Conservation (phyloP, 78 protist species). For the Guillardia theta region DNA sequence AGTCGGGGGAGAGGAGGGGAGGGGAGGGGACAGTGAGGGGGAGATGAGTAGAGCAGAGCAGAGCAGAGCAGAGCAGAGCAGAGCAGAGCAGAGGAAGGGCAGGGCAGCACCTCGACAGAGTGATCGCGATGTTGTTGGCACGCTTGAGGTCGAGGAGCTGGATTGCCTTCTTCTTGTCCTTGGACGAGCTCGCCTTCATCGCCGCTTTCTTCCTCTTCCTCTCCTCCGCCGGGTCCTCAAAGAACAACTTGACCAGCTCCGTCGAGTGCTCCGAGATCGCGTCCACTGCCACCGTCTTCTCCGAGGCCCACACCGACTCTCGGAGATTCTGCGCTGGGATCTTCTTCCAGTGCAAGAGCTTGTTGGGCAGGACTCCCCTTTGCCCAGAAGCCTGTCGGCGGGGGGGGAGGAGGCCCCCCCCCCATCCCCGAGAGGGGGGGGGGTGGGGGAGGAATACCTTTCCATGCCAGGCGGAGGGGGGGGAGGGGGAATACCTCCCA, state of each 20-base stretch:
- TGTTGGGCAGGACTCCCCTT: not conserved
- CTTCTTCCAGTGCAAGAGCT: conserved; percentile 21
- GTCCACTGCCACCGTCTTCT: not conserved
- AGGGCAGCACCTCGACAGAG: not conserved
- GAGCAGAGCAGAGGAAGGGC: too few relatives aligned
- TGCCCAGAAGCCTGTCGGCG: too few relatives aligned
- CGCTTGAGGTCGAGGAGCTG: conserved; percentile 19
- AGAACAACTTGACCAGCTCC: not conserved
- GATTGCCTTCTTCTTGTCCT: not conserved
- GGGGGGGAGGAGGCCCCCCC: not conserved
- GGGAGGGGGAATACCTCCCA: not conserved
- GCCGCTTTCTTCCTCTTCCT: not conserved
- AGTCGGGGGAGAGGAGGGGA: too few relatives aligned
- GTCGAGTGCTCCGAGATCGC: not conserved
- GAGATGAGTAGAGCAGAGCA: too few relatives aligned
- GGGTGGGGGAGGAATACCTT: not conserved
- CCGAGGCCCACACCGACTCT: not conserved
- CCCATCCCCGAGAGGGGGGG: not conserved
- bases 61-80: too few relatives aligned
- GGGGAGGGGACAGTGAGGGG: too few relatives aligned
- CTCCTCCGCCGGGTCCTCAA: not conserved
- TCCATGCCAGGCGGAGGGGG: not conserved
- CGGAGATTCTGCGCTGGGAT: not conserved
- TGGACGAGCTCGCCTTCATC: too few relatives aligned
- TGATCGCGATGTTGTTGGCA: conserved; percentile 26